Evolutionary conservation across 345 rosid genomes (phyloP).

Genomic region (Punica granatum): DNA sequence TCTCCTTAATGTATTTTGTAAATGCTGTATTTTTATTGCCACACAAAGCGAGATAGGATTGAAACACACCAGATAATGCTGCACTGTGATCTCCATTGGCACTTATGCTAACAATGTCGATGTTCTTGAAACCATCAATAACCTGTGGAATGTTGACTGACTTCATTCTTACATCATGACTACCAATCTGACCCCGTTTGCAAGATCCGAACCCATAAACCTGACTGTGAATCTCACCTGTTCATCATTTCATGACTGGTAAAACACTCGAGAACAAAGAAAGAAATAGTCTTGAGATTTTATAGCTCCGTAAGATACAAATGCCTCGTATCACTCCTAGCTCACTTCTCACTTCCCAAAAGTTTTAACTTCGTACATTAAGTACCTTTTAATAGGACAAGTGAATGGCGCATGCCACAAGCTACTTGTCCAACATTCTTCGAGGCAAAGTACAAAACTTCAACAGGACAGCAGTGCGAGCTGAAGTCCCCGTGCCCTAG

Average conservation of each 20-base stretch:
- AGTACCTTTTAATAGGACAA: constrained; percentile 69
- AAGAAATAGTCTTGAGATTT: not conserved
- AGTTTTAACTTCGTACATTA: not conserved
- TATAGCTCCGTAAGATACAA: not conserved
- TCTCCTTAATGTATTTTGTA: not conserved
- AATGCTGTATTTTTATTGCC: not conserved
- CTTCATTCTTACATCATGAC: constrained; percentile 30
- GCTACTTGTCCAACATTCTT: constrained; percentile 55
- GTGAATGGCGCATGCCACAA: constrained; percentile 92
- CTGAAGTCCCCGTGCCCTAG: constrained; percentile 80
- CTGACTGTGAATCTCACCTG: constrained; percentile 32
- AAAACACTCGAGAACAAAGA: not conserved
- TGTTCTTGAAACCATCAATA: constrained; percentile 43
- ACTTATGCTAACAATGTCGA: constrained; percentile 35
- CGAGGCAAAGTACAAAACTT: constrained; percentile 52
- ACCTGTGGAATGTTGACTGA: constrained; percentile 45
- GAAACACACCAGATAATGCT: constrained; percentile 55
- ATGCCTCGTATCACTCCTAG: not conserved
- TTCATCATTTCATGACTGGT: constrained; percentile 3
- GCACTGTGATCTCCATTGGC: constrained; percentile 92
- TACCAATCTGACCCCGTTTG: constrained; percentile 82
- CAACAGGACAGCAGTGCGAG: constrained; percentile 41
- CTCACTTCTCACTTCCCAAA: not conserved
- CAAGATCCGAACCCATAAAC: constrained; percentile 79
- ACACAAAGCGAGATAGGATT: not conserved